Conservation (phyloP, 192 early-diverging fungal genomes). For the Linnemannia hyalina region DNA sequence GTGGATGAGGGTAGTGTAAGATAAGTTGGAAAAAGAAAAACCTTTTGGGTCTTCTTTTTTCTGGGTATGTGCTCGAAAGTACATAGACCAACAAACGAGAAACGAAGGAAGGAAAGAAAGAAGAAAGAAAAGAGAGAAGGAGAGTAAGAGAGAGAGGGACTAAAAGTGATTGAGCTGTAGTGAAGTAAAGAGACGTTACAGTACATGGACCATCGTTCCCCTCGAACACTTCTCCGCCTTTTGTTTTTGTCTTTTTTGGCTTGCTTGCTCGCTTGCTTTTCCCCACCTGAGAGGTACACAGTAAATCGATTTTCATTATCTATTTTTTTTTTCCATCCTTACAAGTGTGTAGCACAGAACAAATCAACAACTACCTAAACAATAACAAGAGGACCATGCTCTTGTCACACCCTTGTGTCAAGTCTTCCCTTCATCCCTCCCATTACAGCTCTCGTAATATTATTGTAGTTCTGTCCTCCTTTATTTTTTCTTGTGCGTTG, state of each 20-base stretch:
- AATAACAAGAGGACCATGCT: background rate
- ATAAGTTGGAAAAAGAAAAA: background rate
- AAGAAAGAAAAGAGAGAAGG: background rate
- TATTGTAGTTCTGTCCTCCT: background rate
- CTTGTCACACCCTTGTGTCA: conserved; percentile 5
- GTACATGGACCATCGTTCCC: conserved; percentile 11
- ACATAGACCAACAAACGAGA: conserved; percentile 4
- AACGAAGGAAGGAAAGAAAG: no score
- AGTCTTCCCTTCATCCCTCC: background rate
- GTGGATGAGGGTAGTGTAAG: background rate
- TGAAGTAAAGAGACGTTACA: background rate
- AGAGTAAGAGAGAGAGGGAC: background rate
- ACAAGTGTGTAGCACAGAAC: background rate
- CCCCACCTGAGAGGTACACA: background rate
- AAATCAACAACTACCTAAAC: background rate
- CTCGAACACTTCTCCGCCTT: background rate
- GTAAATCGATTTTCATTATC: background rate
- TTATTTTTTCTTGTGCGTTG: background rate
- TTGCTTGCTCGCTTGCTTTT: background rate
- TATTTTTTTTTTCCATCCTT: background rate
- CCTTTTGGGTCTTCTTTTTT: background rate
- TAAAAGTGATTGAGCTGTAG: background rate
- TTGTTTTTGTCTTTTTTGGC: background rate
- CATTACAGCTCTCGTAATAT: background rate
- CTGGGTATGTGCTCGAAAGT: background rate